Conservation (phyloP, 148 eudicot species). For the Rhododendron ferrugineum region DNA sequence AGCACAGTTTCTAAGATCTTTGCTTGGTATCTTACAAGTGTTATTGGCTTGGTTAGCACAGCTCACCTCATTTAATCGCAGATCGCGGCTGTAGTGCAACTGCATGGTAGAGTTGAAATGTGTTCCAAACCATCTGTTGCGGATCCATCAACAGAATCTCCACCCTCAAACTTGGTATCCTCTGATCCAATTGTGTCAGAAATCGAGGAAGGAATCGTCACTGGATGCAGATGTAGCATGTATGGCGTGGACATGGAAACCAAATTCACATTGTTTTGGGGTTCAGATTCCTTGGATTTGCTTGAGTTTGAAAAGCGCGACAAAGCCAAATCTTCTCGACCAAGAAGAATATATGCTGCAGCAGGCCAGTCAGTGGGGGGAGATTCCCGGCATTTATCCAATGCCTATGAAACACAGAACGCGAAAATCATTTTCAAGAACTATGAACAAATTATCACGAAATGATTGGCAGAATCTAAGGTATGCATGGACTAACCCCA, state of each 20-base stretch:
- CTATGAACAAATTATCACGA: not conserved
- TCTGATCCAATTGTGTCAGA: constrained; percentile 62
- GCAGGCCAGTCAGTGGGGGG: constrained; percentile 98
- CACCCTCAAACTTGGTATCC: constrained; percentile 52
- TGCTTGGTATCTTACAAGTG: not conserved
- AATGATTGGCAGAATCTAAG: not conserved
- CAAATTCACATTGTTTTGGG: constrained; percentile 47
- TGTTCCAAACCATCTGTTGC: constrained; percentile 93
- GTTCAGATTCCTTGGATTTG: constrained; percentile 51
- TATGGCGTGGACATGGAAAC: constrained; percentile 88
- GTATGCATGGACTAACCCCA: not conserved
- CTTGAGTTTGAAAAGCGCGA: constrained; percentile 43
- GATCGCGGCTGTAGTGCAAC: constrained; percentile 86
- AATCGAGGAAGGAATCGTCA: constrained; percentile 70
- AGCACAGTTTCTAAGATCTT: not conserved
- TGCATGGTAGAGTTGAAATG: constrained; percentile 80
- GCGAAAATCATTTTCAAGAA: not conserved
- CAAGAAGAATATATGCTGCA: constrained; percentile 96
- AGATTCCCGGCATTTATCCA: constrained; percentile 92
- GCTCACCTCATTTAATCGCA: constrained; percentile 96
- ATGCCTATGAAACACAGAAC: constrained; percentile 39
- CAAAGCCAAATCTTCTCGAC: constrained; percentile 93
- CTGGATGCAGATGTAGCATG: constrained; percentile 85
- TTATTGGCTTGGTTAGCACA: not conserved
- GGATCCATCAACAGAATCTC: constrained; percentile 67